Evolutionary conservation across 352 stramenopile species (phyloP), one percentile per base, ranked within the genome.

Genomic region (Lagenidium sp.): DNA sequence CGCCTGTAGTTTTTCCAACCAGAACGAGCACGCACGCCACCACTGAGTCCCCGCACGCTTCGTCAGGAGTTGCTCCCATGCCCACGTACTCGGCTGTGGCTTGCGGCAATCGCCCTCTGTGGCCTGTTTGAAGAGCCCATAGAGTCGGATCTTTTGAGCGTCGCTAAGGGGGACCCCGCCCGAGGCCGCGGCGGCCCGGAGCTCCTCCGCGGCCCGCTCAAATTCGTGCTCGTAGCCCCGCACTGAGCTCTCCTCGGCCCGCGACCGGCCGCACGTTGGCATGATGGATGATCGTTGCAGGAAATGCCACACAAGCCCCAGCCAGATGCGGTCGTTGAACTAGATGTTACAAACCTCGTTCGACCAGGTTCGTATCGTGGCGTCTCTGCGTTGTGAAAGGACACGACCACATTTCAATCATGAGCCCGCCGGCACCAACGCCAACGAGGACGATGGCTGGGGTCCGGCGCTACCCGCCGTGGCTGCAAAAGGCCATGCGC

Each of bases 91-190:
- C 4, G 81, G 68, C 22, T 69, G 60, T 19, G 66, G 21, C 25
- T 64, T 74, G 36, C 15, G 19, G 56, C 75, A 85, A 52, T 92
- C 72, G 26, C 81, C 71, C 15, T 62, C 50, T 20, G 65, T 86
- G 20, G 68, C 69, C 53, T 94, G 79, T 47, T 91, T 93, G 62
- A 76, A 93, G 23, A 90, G 65, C 41, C 52, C 63, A 50, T 91
- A 93, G 29, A 90, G 50, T 46, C 68, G 60, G 51, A 90, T 67
- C 62, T 90, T 90, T 41, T 86, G 69, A 34, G 69, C 41, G 44
- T 94, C 70, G 31, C 51, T 81, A 11, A 81, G 49, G 11, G 44
- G 48, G 32, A 81, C 50, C 22, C 50, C 38, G 6, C 45, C 43
- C 12, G 36, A 30, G 16, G 51, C 35, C n/a, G 42, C 63, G 20